These are phyloP conservation scores for Botrytis galanthina DNA, from an alignment of 2,329 filamentous ascomycete genomes.

Conservation along the genomic window DNA sequence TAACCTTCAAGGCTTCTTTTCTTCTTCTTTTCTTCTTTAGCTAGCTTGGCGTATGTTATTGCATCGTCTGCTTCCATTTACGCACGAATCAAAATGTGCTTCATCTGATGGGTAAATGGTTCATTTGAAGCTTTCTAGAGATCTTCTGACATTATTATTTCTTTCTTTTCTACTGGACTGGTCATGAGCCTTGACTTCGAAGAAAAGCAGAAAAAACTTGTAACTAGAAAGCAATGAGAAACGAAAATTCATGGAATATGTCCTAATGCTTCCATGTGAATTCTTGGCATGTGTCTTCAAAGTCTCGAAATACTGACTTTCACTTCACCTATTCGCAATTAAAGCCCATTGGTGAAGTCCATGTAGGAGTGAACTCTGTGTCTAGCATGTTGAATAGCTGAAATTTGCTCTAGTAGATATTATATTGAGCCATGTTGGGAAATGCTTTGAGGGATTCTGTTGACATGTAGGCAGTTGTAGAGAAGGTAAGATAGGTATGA, in stretches of 20 bases:
- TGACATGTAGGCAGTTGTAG: neutral
- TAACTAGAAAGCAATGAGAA: slow-evolving; percentile 34
- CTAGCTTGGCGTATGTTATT: slow-evolving; percentile 14
- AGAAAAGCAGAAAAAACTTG: slow-evolving; percentile 29
- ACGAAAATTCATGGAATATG: slow-evolving; percentile 22
- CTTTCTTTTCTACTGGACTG: slow-evolving; percentile 22
- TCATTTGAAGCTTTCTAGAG: neutral
- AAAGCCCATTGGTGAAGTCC: neutral
- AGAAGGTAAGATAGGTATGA: neutral
- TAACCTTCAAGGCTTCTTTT: slow-evolving; percentile 15
- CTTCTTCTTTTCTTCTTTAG: slow-evolving; percentile 5
- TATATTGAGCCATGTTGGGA: neutral
- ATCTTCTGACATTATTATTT: slow-evolving; percentile 31
- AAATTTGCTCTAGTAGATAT: neutral
- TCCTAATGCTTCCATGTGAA: neutral
- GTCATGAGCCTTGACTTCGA: slow-evolving; percentile 24
- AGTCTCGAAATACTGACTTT: no score
- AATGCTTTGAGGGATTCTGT: neutral
- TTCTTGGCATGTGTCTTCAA: neutral
- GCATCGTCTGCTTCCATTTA: slow-evolving; percentile 10
- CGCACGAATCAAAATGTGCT: slow-evolving; percentile 16
- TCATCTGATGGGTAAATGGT: slow-evolving; percentile 10
- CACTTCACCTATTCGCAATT: neutral
- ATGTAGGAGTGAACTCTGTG: neutral
- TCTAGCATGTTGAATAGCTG: neutral